Evolutionary conservation across 2,329 filamentous ascomycete genomes (phyloP).

Genomic region (Huntiella bhutanensis): DNA sequence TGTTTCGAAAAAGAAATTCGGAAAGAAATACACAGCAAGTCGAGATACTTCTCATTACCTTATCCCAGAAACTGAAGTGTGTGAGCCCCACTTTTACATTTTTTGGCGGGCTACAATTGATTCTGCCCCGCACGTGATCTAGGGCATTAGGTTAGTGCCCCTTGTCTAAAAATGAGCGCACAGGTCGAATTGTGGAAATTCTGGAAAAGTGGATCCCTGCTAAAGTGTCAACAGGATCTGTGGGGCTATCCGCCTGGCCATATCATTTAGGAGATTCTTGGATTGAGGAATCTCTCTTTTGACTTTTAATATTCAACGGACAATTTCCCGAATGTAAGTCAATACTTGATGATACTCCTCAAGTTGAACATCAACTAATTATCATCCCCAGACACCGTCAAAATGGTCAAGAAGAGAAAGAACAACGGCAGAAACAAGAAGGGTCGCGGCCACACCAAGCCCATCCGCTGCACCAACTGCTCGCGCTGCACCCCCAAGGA

Average conservation of each 20-base stretch:
- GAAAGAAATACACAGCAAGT: conserved; percentile 16
- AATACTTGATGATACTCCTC: background rate
- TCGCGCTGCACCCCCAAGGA: conserved; percentile 90
- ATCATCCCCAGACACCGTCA: conserved; percentile 32
- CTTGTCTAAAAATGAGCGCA: conserved; percentile 3
- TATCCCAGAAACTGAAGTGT: conserved; percentile 9
- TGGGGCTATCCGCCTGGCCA: conserved; percentile 4
- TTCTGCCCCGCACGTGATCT: conserved; percentile 8
- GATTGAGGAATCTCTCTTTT: conserved; percentile 2
- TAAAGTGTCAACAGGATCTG: conserved; percentile 3
- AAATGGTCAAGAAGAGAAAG: conserved; percentile 56
- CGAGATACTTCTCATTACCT: background rate
- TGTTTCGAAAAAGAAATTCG: conserved; percentile 18
- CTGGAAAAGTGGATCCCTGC: conserved; percentile 2
- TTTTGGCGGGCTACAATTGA: conserved; percentile 6
- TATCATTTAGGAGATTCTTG: conserved; percentile 3
- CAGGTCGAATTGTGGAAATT: background rate
- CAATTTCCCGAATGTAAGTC: conserved; percentile 10
- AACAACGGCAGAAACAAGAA: conserved; percentile 97
- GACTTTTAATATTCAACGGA: conserved; percentile 11
- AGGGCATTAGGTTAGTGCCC: conserved; percentile 12
- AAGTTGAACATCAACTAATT: conserved; percentile 15
- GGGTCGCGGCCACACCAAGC: conserved; percentile 98
- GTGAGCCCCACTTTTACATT: conserved; percentile 12
- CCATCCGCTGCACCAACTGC: conserved; percentile 65